A percentile compares a stretch with the other conserved stretches of the same genome.
Conservation (phyloP, 2,329 filamentous ascomycete genomes). For the Colletotrichum brevisporum region DNA sequence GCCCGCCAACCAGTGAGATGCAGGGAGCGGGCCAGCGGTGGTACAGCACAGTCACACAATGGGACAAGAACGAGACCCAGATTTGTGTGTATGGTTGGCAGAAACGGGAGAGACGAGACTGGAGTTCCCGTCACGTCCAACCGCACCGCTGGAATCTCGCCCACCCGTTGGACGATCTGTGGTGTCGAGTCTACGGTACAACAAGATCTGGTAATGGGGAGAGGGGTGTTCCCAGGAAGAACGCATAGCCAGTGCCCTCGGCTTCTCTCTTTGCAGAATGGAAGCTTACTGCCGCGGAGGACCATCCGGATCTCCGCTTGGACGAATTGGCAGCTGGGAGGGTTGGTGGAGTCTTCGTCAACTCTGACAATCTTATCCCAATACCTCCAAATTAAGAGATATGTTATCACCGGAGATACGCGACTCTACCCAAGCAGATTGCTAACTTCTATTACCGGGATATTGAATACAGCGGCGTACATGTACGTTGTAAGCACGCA, state of each 20-base stretch:
- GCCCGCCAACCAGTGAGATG: not conserved
- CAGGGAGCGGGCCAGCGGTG: not conserved
- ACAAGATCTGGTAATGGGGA: slow-evolving; percentile 16
- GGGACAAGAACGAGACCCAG: slow-evolving; percentile 9
- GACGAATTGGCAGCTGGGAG: not conserved
- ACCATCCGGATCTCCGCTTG: not conserved
- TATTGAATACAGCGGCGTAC: too few species aligned
- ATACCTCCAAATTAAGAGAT: too few species aligned
- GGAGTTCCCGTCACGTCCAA: not conserved
- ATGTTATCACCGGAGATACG: too few species aligned
- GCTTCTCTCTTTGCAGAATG: not conserved
- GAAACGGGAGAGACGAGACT: not conserved
- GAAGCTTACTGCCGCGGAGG: not conserved
- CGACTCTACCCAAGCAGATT: too few species aligned
- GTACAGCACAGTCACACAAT: slow-evolving; percentile 2
- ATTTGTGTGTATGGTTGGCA: slow-evolving; percentile 1
- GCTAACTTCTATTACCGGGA: too few species aligned
- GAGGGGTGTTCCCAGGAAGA: not conserved
- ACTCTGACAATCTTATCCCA: too few species aligned
- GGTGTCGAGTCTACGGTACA: slow-evolving; percentile 21
- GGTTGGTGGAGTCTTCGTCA: not conserved
- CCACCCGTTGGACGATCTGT: slow-evolving; percentile 14
- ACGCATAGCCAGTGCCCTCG: too few species aligned
- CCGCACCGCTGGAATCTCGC: slow-evolving; percentile 4
- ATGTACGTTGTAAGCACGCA: not conserved